phyloP scores from a whole-genome alignment of 2,329 filamentous ascomycete species.

The Colletotrichum sp. region DNA sequence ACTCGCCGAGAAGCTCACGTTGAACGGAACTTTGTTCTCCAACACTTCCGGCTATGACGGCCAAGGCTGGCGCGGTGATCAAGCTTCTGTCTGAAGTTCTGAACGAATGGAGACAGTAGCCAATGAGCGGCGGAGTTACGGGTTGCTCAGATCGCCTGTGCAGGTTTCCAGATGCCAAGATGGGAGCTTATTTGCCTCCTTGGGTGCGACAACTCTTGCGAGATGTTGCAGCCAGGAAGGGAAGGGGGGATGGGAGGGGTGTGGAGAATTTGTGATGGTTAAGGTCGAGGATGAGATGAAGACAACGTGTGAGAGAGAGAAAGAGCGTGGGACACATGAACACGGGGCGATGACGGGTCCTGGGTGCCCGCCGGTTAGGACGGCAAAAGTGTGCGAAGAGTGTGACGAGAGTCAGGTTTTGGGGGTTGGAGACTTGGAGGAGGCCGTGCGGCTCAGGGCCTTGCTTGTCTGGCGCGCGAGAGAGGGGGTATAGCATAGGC shows the following conservation, averaged over 20 bases:
- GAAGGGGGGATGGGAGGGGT: neutral
- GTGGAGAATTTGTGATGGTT: neutral
- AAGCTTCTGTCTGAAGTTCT: neutral
- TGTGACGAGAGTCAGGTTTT: slow-evolving; percentile 12
- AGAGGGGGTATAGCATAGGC: slow-evolving; percentile 4
- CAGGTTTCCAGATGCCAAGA: slow-evolving; percentile 17
- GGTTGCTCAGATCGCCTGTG: neutral
- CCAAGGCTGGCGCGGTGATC: neutral
- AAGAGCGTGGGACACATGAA: neutral
- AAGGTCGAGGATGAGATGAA: slow-evolving; percentile 10
- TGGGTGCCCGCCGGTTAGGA: slow-evolving; percentile 8
- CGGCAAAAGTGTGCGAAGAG: slow-evolving; percentile 1
- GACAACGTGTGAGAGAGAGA: neutral
- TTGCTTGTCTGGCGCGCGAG: neutral
- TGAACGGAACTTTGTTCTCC: neutral
- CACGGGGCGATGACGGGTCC: slow-evolving; percentile 1
- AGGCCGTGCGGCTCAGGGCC: neutral
- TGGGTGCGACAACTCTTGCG: slow-evolving; percentile 2
- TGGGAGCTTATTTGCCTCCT: slow-evolving; percentile 9
- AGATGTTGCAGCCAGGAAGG: neutral
- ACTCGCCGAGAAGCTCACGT: neutral
- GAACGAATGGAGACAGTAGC: neutral
- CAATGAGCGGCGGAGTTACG: neutral
- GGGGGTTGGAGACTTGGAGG: neutral
- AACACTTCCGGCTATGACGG: neutral